A percentile compares a stretch with the other conserved stretches of the same genome.
phyloP scores from a whole-genome alignment of 75 land plant genomes.

The Sequoiadendron giganteum region DNA sequence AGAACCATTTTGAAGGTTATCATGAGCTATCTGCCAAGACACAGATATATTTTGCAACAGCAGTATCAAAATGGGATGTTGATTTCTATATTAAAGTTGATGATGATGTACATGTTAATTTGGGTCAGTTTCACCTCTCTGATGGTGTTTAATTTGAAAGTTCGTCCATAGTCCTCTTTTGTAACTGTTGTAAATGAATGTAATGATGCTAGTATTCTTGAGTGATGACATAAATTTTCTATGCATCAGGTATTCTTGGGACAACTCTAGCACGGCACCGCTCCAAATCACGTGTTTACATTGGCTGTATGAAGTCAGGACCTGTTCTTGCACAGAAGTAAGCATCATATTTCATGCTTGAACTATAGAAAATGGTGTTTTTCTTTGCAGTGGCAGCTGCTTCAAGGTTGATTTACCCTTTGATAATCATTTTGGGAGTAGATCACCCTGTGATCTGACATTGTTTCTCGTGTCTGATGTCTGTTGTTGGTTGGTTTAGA shows the following conservation, averaged over 20 bases:
- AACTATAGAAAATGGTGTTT: not conserved
- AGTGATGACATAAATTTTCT: not conserved
- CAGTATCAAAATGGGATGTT: conserved; percentile 81
- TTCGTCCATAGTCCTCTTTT: not conserved
- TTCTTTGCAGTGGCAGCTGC: not conserved
- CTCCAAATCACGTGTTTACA: conserved; percentile 72
- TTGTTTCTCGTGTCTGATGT: not conserved
- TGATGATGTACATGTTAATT: conserved; percentile 86
- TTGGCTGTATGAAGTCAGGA: conserved; percentile 93
- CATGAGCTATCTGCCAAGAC: conserved; percentile 84
- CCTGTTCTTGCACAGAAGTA: conserved; percentile 81
- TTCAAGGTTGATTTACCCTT: not conserved
- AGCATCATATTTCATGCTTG: conserved; percentile 15
- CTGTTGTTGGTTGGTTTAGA: conserved; percentile 26
- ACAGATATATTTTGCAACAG: conserved; percentile 75
- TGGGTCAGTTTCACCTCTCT: conserved; percentile 38
- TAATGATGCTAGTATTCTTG: not conserved
- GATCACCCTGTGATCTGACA: not conserved
- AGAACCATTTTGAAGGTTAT: conserved; percentile 89
- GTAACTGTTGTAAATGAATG: conserved; percentile 10
- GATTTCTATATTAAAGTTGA: conserved; percentile 88
- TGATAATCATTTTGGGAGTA: conserved; percentile 11
- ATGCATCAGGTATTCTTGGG: conserved; percentile 51
- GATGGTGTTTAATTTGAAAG: not conserved
- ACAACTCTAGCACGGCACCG: conserved; percentile 60